Evolutionary conservation across 2,329 filamentous ascomycete genomes (phyloP).

Genomic region (Parasarocladium wereldwijsianum): DNA sequence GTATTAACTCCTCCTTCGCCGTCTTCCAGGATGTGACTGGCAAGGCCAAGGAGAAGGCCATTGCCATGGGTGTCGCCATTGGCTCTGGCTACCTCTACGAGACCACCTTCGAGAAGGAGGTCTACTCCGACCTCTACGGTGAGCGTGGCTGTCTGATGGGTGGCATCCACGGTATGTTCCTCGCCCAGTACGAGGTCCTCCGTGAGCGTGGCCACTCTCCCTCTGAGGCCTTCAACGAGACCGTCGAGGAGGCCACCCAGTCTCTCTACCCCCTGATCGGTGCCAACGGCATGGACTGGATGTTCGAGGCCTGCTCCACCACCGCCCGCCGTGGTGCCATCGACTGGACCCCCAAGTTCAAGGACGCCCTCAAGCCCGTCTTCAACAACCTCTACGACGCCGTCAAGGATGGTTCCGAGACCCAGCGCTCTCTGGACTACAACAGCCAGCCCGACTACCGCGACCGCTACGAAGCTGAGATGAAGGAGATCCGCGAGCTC

Average conservation of each 20-base stretch:
- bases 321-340: slow-evolving; percentile 96
- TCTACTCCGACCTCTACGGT: slow-evolving; percentile 98
- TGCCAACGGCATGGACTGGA: slow-evolving; percentile 99
- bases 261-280: slow-evolving; percentile 95
- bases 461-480: slow-evolving; percentile 93
- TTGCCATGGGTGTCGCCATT: slow-evolving; percentile 92
- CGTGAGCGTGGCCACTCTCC: slow-evolving; percentile 96
- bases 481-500: slow-evolving; percentile 93
- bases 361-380: slow-evolving; percentile 95
- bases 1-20: slow-evolving; percentile 98
- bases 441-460: slow-evolving; percentile 94
- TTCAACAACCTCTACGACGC: slow-evolving; percentile 96
- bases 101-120: slow-evolving; percentile 99
- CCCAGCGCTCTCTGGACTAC: slow-evolving; percentile 90
- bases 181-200: slow-evolving; percentile 99
- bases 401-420: slow-evolving; percentile 85
- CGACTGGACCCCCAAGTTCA: slow-evolving; percentile 96
- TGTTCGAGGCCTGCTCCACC: slow-evolving; percentile 99
- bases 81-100: slow-evolving; percentile 98
- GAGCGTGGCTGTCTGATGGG: slow-evolving; percentile 99
- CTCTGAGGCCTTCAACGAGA: slow-evolving; percentile 99
- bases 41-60: slow-evolving; percentile 94
- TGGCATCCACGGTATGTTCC: slow-evolving; percentile 99
- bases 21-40: slow-evolving; percentile 98
- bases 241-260: slow-evolving; percentile 98